Evolutionary conservation across 2,329 filamentous ascomycete species (phyloP), one percentile per base, ranked within the genome.

Genomic region (Diplodia intermedia): DNA sequence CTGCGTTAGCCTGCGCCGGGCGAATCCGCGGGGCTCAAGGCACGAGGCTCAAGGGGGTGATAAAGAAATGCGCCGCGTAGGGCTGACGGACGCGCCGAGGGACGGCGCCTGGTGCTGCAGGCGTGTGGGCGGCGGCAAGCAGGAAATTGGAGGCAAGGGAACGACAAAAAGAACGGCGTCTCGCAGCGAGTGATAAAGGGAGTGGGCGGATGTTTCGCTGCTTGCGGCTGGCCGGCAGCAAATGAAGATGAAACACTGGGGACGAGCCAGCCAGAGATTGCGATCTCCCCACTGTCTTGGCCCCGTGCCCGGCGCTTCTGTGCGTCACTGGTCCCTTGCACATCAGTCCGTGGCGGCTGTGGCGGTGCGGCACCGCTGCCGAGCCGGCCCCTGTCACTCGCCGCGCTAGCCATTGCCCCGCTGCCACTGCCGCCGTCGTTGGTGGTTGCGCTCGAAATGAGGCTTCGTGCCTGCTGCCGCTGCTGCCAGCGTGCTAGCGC

Each of bases 161-260:
- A 31, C 33, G 56, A 6, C 26, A 18, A 33, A 38, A 52, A 18
- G 47, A 63, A 26, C 23, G 40, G 57, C 57, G 57, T 63, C 33
- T 63, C n/a, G 57, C 60, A 31, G 60, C 60, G 47, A 31, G 43
- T 63, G 60, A 63, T 63, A 63, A 63, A 63, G 60, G 18, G 56
- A 63, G 43, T 11, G 43, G 60, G 11, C 60, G 60, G 47, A 36
- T 63, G 60, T 63, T 63, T 52, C 60, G 60, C 60, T 63, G 60
- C 29, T 38, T 63, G 60, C 60, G 60, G 60, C 60, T 63, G 60
- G 60, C 18, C 47, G 60, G 60, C 60, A 63, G 31, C 60, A 63
- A 63, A 63, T 63, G 60, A 63, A 63, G 60, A 52, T 63, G 60
- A 63, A 63, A 63, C 60, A 63, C 26, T 62, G 57, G 57, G 29